Evolutionary conservation across 176 grass and related monocot genomes (phyloP).

Genomic region (Raddia guianensis): DNA sequence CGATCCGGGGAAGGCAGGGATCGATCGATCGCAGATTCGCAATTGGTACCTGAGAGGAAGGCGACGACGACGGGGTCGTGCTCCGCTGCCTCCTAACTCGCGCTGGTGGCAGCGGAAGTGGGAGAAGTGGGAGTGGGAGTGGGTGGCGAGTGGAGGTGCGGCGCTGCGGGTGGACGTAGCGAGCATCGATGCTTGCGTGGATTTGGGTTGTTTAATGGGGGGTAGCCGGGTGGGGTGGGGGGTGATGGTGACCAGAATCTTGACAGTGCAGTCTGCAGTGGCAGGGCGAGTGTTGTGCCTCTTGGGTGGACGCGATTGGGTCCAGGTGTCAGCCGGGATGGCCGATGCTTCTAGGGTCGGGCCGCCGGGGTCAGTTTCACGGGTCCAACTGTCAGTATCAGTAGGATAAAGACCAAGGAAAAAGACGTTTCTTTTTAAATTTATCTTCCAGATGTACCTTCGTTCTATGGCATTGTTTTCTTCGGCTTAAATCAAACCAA

Average conservation of each 20-base stretch:
- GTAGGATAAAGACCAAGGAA: too few species aligned
- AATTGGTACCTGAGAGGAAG: constrained; percentile 19
- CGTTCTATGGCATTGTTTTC: too few species aligned
- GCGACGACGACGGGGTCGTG: neutral
- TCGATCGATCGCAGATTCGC: neutral
- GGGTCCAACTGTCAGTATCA: neutral
- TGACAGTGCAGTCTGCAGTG: neutral
- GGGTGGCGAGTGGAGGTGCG: neutral
- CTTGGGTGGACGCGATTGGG: neutral
- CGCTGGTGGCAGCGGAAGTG: constrained; percentile 21
- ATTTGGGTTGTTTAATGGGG: constrained; percentile 35
- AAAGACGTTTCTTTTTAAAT: too few species aligned
- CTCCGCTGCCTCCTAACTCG: neutral
- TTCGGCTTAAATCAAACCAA: too few species aligned
- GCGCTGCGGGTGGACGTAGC: neutral
- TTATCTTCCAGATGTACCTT: too few species aligned
- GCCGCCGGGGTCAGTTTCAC: neutral
- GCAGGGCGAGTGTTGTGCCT: too few species aligned
- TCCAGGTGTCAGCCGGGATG: neutral
- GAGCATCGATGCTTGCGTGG: constrained; percentile 38
- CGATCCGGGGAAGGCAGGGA: neutral
- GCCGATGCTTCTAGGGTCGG: neutral
- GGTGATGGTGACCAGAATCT: neutral
- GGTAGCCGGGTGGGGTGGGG: neutral
- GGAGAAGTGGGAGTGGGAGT: neutral